Evolutionary conservation across 2,329 filamentous ascomycete genomes (phyloP).

Genomic region (Emmonsiellopsis sp.): DNA sequence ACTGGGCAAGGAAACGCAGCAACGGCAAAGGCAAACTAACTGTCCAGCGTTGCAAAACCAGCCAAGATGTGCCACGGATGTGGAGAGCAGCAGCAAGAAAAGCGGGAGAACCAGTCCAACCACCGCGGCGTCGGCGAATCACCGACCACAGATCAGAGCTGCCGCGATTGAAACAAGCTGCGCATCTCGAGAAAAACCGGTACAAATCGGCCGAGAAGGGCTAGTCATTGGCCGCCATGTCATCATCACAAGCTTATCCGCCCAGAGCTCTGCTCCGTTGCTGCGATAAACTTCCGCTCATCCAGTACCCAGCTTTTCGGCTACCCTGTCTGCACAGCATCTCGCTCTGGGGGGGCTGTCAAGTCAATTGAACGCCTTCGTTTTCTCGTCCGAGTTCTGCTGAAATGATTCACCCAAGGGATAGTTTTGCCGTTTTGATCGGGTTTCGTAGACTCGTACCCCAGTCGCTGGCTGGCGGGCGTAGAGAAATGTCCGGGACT

Average conservation of each 20-base stretch:
- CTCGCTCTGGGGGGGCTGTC: not conserved
- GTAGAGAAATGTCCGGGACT: too few relatives aligned
- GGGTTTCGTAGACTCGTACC: not conserved
- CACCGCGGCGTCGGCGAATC: too few relatives aligned
- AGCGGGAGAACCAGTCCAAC: too few relatives aligned
- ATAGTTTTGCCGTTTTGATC: not conserved
- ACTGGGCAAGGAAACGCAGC: too few relatives aligned
- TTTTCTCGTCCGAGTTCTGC: not conserved
- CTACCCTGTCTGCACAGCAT: too few relatives aligned
- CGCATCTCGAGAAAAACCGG: not conserved
- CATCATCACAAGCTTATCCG: not conserved
- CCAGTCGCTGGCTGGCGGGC: too few relatives aligned
- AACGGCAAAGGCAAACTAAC: too few relatives aligned
- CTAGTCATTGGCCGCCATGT: not conserved
- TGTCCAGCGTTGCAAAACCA: too few relatives aligned
- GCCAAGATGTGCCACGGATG: too few relatives aligned
- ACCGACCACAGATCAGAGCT: too few relatives aligned
- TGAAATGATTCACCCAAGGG: not conserved
- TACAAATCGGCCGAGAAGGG: conserved; percentile 1
- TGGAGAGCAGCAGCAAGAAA: too few relatives aligned
- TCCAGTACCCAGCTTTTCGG: not conserved
- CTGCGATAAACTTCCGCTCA: not conserved
- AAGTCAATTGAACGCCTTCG: not conserved
- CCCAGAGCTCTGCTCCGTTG: not conserved
- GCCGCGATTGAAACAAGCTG: not conserved